A percentile compares a stretch with the other conserved stretches of the same genome.
These are phyloP conservation scores for Pholiota conissans DNA, from an alignment of 768 basidiomycete species.

Conservation along the genomic window DNA sequence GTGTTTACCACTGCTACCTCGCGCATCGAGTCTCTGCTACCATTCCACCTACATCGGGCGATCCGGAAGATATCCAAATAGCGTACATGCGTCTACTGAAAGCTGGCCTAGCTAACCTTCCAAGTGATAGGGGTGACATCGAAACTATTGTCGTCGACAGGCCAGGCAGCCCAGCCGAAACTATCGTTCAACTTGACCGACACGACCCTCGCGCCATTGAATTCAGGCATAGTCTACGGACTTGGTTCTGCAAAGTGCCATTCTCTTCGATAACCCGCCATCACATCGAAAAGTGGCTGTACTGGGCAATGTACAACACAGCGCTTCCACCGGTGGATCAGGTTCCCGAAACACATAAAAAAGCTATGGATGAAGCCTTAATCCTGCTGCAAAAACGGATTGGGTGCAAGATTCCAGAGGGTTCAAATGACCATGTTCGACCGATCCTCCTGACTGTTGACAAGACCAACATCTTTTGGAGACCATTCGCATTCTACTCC, in stretches of 20 bases:
- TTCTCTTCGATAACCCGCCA: constrained; percentile 70
- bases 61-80: constrained; percentile 54
- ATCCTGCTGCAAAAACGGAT: constrained; percentile 69
- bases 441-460: constrained; percentile 80
- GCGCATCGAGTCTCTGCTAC: constrained; percentile 46
- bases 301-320: constrained; percentile 81
- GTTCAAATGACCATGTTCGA: constrained; percentile 47
- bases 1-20: constrained; percentile 60
- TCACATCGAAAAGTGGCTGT: constrained; percentile 74
- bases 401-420: constrained; percentile 63
- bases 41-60: constrained; percentile 42
- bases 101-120: constrained; percentile 58
- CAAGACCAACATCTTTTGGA: constrained; percentile 62
- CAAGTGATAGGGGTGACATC: constrained; percentile 53
- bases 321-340: constrained; percentile 52
- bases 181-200: constrained; percentile 52
- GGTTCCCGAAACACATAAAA: constrained; percentile 45
- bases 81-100: constrained; percentile 65
- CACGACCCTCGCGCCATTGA: constrained; percentile 74
- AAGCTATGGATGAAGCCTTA: constrained; percentile 59
- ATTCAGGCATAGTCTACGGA: constrained; percentile 67
- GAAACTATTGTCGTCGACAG: constrained; percentile 47
- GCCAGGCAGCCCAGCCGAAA: constrained; percentile 63
- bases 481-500: constrained; percentile 70
- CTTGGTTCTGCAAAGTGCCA: constrained; percentile 75